These are phyloP conservation scores for Metschnikowia santaceciliae DNA, from an alignment of 805 yeast genomes.

Conservation along the genomic window DNA sequence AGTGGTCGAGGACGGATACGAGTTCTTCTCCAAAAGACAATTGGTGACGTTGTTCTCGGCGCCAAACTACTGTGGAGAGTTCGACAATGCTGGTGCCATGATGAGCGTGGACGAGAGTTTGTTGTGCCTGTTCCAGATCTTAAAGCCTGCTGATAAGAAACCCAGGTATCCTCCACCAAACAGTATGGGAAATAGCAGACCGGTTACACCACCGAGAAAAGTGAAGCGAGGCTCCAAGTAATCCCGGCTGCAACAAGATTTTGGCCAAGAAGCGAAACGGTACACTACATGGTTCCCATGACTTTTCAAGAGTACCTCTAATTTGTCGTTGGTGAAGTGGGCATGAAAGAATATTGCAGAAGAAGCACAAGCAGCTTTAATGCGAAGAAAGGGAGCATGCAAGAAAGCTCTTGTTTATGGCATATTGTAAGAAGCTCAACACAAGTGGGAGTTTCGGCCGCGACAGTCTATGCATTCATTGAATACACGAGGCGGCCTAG, in stretches of 20 bases:
- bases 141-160: constrained; percentile 97
- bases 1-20: constrained; percentile 98
- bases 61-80: constrained; percentile 98
- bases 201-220: constrained; percentile 58
- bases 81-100: constrained; percentile 99
- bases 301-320: not conserved
- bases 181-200: constrained; percentile 42
- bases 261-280: constrained; percentile 1
- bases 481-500: constrained; percentile 4
- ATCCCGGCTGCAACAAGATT: not conserved
- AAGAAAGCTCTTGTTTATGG: constrained; percentile 1
- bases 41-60: constrained; percentile 93
- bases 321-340: constrained; percentile 1
- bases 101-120: constrained; percentile 97
- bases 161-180: constrained; percentile 55
- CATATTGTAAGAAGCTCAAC: constrained; percentile 4
- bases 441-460: not conserved
- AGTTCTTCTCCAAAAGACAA: constrained; percentile 93
- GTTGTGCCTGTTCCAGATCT: constrained; percentile 91
- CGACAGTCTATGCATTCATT: constrained; percentile 5
- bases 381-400: not conserved
- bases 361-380: not conserved
- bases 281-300: not conserved
- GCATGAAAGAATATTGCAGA: constrained; percentile 1
- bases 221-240: constrained; percentile 49